Evolutionary conservation across 768 basidiomycete species (phyloP).

Genomic region (Boletus tomentosulus): DNA sequence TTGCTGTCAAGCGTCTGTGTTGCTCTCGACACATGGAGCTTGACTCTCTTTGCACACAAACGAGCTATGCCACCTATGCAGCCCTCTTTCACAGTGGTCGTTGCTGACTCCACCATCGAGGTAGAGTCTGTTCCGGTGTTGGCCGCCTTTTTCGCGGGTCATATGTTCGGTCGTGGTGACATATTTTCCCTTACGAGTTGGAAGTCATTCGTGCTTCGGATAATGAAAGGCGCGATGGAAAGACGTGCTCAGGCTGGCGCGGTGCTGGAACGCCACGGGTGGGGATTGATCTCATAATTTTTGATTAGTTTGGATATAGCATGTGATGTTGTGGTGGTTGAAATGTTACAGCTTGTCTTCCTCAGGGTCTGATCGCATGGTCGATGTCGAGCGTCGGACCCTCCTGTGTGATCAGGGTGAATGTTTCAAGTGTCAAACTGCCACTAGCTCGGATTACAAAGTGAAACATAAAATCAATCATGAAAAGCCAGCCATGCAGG

Average conservation of each 20-base stretch:
- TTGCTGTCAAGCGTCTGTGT: too few species aligned
- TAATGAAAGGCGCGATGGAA: neutral
- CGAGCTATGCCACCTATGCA: neutral
- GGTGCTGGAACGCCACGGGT: neutral
- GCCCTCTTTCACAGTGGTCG: neutral
- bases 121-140: neutral
- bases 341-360: neutral
- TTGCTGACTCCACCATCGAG: too few species aligned
- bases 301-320: neutral
- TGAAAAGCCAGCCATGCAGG: slow-evolving; percentile 4
- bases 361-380: neutral
- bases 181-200: neutral
- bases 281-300: neutral
- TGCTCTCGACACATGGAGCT: too few species aligned
- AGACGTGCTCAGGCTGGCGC: neutral
- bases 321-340: too few species aligned
- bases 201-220: too few species aligned
- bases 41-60: too few species aligned
- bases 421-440: neutral
- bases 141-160: neutral
- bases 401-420: too few species aligned
- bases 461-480: neutral
- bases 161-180: neutral
- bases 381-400: too few species aligned
- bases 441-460: neutral